Base-by-base conservation (phyloP, 2,329 filamentous ascomycete species). In the Penicillium digitatum region DNA sequence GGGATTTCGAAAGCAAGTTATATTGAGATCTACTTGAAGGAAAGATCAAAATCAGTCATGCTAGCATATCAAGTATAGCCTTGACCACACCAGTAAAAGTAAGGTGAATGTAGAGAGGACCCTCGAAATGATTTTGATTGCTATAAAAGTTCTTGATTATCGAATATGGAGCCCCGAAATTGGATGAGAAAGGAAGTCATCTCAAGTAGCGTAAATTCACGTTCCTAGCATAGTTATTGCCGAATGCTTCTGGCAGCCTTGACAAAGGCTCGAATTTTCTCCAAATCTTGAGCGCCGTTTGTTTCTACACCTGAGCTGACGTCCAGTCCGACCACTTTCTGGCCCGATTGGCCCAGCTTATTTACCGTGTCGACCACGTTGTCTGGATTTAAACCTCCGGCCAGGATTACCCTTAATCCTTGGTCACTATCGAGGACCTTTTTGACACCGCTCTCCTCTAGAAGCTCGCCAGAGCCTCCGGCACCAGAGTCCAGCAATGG, bases 281-380 rank as follows among this genome's bases (percentile, higher is more conserved):
- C 82, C 54, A 93, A 66, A 72, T 87, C 88, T 74, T 99, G 94
- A 69, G 84, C 79, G 2, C 91, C 93, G 63, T 87, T 82, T 34
- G 85, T 86, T 74, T 97, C 94, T 2, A 99, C 91, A 0, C 95
- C 95, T 67, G 90, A 96, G 72, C 91, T 96, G 20, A 96, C 90
- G 77, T 99, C 94, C 3, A 99, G 88, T 2, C 87, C 92, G 32
- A 91, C 77, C 12, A 96, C 83, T 56, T 86, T 83, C 10, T 78
- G 78, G 26, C 79, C 78, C 10, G 83, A 71, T 7, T 81, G 77
- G 0, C 85, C 87, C 16, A 93, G 76, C 14, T 81, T 80, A 22
- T 79, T 76, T 18, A 99, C 76, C 8, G 83, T 81, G 5, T 83
- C 78, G 1, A 77, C 78, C 5, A 99, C 88, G 67, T 96, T 99